Evolutionary conservation across 352 stramenopile species (phyloP).

Genomic region (Pythium dissotocum): DNA sequence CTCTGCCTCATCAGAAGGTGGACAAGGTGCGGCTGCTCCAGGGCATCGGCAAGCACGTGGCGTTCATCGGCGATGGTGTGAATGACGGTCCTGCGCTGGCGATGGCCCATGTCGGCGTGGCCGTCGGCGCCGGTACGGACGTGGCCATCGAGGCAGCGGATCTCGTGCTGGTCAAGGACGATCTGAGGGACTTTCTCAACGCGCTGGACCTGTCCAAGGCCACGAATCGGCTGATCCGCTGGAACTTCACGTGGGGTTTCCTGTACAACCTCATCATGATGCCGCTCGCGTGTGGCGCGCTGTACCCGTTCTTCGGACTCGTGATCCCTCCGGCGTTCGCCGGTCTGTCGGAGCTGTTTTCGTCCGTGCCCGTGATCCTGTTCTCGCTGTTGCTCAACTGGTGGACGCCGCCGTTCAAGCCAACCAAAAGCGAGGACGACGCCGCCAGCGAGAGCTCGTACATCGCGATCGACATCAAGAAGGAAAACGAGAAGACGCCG

Average conservation of each 20-base stretch:
- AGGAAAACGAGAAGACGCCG: conserved; percentile 16
- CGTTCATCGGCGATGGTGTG: conserved; percentile 74
- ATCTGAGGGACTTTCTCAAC: conserved; percentile 67
- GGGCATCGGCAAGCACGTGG: conserved; percentile 66
- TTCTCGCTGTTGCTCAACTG: conserved; percentile 73
- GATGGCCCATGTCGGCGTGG: conserved; percentile 66
- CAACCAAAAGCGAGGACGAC: conserved; percentile 22
- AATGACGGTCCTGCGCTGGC: conserved; percentile 75
- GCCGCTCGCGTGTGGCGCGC: conserved; percentile 64
- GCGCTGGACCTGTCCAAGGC: conserved; percentile 56
- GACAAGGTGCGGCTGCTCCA: conserved; percentile 74
- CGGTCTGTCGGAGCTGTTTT: conserved; percentile 70
- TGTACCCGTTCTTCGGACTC: conserved; percentile 62
- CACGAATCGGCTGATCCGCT: conserved; percentile 70
- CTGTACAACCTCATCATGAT: conserved; percentile 79
- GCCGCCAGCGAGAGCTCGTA: conserved; percentile 14
- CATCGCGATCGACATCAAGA: conserved; percentile 19
- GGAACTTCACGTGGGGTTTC: conserved; percentile 77
- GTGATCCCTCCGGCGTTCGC: conserved; percentile 68
- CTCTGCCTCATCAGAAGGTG: conserved; percentile 74
- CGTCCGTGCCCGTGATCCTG: conserved; percentile 76
- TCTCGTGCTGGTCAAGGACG: conserved; percentile 73
- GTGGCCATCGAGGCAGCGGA: conserved; percentile 73
- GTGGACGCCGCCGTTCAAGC: conserved; percentile 53
- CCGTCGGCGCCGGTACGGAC: conserved; percentile 64